phyloP scores from a whole-genome alignment of 495 filamentous ascomycete genomes.

The Penicillium cataractarum region DNA sequence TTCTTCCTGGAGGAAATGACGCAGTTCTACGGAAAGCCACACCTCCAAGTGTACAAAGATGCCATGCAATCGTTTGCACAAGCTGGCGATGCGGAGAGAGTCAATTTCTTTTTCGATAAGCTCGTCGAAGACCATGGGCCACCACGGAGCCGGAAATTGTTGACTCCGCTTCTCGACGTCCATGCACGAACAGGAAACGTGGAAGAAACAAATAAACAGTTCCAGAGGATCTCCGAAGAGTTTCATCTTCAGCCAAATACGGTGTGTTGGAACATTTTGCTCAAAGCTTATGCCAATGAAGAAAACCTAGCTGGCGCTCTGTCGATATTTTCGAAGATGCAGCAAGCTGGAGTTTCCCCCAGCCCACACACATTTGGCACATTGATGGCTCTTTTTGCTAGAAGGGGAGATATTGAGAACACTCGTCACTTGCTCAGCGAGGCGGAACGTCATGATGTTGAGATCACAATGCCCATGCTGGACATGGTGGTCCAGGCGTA shows the following conservation, averaged over 20 bases:
- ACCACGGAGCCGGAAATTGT: slow-evolving; percentile 36
- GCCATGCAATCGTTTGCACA: slow-evolving; percentile 37
- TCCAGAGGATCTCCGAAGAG: slow-evolving; percentile 57
- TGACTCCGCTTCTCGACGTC: slow-evolving; percentile 61
- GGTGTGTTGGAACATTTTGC: slow-evolving; percentile 73
- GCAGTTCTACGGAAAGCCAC: slow-evolving; percentile 34
- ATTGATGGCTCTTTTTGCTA: slow-evolving; percentile 70
- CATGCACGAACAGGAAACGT: slow-evolving; percentile 68
- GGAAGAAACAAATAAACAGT: slow-evolving; percentile 57
- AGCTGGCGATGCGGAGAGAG: slow-evolving; percentile 34
- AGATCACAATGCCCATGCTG: slow-evolving; percentile 57
- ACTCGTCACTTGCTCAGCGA: slow-evolving; percentile 63
- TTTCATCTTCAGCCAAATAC: slow-evolving; percentile 57
- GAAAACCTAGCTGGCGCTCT: slow-evolving; percentile 67
- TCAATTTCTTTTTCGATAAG: slow-evolving; percentile 38
- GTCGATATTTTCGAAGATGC: slow-evolving; percentile 59
- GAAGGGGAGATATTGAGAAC: slow-evolving; percentile 74
- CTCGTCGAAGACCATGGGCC: slow-evolving; percentile 39
- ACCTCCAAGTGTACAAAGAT: slow-evolving; percentile 33
- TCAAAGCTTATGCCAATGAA: slow-evolving; percentile 69
- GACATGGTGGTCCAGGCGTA: slow-evolving; percentile 68
- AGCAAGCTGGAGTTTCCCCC: slow-evolving; percentile 45
- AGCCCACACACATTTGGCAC: slow-evolving; percentile 67
- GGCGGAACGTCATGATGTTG: slow-evolving; percentile 48
- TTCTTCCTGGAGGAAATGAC: slow-evolving; percentile 60